Conservation (phyloP, 352 stramenopile genomes). For the Phytophthora sojae region DNA sequence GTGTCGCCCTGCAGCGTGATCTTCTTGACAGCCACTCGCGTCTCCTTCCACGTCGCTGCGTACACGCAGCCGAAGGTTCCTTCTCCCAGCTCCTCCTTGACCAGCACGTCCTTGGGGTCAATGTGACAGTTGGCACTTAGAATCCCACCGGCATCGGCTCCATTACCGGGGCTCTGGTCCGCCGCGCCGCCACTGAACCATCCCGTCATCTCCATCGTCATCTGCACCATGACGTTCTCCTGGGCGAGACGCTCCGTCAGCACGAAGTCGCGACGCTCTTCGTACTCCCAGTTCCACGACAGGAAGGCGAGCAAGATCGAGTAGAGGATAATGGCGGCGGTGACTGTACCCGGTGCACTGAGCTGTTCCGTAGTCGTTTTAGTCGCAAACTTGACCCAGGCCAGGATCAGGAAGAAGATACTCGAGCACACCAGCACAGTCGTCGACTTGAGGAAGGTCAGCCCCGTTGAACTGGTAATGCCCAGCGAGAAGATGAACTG, state of each 20-base stretch:
- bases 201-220: slow-evolving; percentile 90
- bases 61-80: slow-evolving; percentile 85
- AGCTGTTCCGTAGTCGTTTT: slow-evolving; percentile 43
- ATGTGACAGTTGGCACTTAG: slow-evolving; percentile 87
- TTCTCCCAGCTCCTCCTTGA: slow-evolving; percentile 82
- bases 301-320: slow-evolving; percentile 84
- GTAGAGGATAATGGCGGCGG: slow-evolving; percentile 74
- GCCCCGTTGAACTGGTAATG: slow-evolving; percentile 81
- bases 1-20: slow-evolving; percentile 83
- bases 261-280: slow-evolving; percentile 88
- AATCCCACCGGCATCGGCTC: slow-evolving; percentile 50
- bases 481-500: slow-evolving; percentile 89
- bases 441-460: slow-evolving; percentile 77
- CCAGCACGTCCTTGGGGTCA: slow-evolving; percentile 80
- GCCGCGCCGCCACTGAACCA: slow-evolving; percentile 85
- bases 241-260: slow-evolving; percentile 83
- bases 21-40: slow-evolving; percentile 84
- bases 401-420: slow-evolving; percentile 81
- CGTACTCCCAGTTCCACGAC: slow-evolving; percentile 90
- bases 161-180: slow-evolving; percentile 55
- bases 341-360: slow-evolving; percentile 75
- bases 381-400: slow-evolving; percentile 66
- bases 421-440: slow-evolving; percentile 64
- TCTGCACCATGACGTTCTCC: slow-evolving; percentile 89
- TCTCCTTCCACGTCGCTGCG: slow-evolving; percentile 84